Conservation (phyloP, 1,284 basidiomycete species). For the Leccinum solheimii region DNA sequence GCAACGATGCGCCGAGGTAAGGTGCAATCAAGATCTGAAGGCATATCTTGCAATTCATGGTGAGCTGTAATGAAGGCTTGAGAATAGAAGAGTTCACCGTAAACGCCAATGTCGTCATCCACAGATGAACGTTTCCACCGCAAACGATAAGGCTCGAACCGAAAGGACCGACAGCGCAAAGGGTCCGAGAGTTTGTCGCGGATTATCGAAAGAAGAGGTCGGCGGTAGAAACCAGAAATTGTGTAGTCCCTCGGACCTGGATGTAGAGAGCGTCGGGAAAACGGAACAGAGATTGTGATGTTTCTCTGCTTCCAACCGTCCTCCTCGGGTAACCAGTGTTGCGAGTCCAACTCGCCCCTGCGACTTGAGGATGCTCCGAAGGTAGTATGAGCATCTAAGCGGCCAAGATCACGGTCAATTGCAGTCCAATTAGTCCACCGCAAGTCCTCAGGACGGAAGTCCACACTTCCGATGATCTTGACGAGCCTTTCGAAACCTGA, state of each 20-base stretch:
- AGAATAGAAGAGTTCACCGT: not conserved
- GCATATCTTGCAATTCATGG: not conserved
- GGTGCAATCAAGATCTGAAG: not conserved
- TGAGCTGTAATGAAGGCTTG: not conserved
- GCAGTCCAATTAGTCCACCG: not conserved
- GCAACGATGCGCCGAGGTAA: not conserved
- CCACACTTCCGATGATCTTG: too few species aligned
- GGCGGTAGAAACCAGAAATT: not conserved
- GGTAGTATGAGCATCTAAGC: not conserved
- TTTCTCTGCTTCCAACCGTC: too few species aligned
- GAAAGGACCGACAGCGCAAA: not conserved
- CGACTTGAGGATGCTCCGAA: not conserved
- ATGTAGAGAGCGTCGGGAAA: not conserved
- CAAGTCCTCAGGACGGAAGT: too few species aligned
- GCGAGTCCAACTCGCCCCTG: not conserved
- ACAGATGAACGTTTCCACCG: not conserved
- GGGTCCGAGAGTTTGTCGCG: not conserved
- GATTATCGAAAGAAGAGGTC: not conserved
- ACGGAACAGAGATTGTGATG: too few species aligned
- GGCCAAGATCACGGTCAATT: not conserved
- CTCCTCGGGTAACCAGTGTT: not conserved
- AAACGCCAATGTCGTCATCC: not conserved
- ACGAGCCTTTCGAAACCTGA: too few species aligned
- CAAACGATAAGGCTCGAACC: not conserved
- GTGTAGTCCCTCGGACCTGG: not conserved